Base-by-base conservation (phyloP, 495 filamentous ascomycete species). In the Poronia punctata region DNA sequence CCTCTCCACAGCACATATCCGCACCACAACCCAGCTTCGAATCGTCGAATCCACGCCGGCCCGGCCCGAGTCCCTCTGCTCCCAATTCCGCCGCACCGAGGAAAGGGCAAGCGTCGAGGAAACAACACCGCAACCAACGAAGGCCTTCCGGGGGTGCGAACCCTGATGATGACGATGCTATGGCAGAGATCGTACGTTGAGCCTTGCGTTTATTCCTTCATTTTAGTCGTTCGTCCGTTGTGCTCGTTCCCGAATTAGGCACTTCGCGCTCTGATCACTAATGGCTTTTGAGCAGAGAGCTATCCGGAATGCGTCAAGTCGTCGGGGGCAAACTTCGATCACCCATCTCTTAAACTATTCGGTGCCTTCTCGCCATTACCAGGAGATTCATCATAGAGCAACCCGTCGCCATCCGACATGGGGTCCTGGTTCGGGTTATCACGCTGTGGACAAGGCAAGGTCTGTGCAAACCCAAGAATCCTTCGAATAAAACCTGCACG, bases 321-420 rank as follows among this genome's bases (percentile, higher is more conserved):
- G 89, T 23, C 84, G 90, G 46, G 93, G 90, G 45, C 92, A 95
- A 51, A 95, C 86, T 26, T 93, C 86, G 52, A 97, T 98, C 56
- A 96, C 92, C 12, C 92, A 98, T 63, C 65, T 98, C 19, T 84
- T 98, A 79, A 93, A 87, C 61, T 92, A 95, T 57, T 78, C 83
- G 27, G 70, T 88, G 23, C 85, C 90, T 12, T 83, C 88, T 25
- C 76, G 86, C 24, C 85, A 79, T 17, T 71, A 83, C 48, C 68
- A 68, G 53, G 76, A 54, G 10, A 49, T 75, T 64, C 63, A 57
- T 54, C 49, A 79, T 66, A 50, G 67, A 29, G 59, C 62, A n/a
- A 65, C 57, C 47, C 64, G 69, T 11, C 67, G 84, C 38, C 80
- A 84, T 59, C 79, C 81, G 28, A 84, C 83, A 5, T 95, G 83